phyloP scores from a whole-genome alignment of 441 rosid genomes.

The Gossypium trilobum region DNA sequence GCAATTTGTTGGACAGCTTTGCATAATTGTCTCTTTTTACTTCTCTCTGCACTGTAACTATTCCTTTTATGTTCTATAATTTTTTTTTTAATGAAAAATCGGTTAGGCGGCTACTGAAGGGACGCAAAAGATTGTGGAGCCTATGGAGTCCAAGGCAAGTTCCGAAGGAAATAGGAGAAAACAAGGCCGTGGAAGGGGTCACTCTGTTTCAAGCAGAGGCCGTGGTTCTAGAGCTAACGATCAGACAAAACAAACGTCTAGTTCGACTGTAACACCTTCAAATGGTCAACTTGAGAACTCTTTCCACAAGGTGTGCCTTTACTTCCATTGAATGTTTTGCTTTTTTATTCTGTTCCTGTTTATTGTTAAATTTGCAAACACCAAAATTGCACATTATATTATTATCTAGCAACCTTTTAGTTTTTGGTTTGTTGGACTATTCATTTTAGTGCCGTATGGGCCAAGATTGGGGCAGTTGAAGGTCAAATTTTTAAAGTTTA shows the following conservation, averaged over 20 bases:
- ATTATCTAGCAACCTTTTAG: not conserved
- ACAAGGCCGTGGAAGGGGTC: slow-evolving; percentile 76
- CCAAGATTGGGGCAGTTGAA: not conserved
- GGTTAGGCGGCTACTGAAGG: slow-evolving; percentile 49
- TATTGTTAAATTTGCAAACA: not conserved
- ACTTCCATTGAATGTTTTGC: not conserved
- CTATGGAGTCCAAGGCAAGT: slow-evolving; percentile 41
- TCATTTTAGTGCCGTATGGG: not conserved
- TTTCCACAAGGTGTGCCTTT: slow-evolving; percentile 42
- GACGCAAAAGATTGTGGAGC: slow-evolving; percentile 51
- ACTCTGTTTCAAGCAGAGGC: slow-evolving; percentile 62
- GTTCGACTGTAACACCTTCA: slow-evolving; percentile 33
- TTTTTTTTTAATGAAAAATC: slow-evolving; percentile 20
- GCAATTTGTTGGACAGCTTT: not conserved
- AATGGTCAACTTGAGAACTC: slow-evolving; percentile 65
- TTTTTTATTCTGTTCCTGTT: not conserved
- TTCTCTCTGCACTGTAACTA: not conserved
- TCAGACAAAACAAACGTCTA: slow-evolving; percentile 41
- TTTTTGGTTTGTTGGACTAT: not conserved
- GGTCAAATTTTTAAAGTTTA: not conserved
- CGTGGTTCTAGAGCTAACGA: slow-evolving; percentile 75
- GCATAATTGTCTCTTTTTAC: not conserved
- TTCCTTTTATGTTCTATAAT: not conserved
- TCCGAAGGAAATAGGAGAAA: slow-evolving; percentile 58
- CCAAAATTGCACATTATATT: not conserved